phyloP scores from a whole-genome alignment of 108 stramenopile genomes.

The Epipyxis sp. region DNA sequence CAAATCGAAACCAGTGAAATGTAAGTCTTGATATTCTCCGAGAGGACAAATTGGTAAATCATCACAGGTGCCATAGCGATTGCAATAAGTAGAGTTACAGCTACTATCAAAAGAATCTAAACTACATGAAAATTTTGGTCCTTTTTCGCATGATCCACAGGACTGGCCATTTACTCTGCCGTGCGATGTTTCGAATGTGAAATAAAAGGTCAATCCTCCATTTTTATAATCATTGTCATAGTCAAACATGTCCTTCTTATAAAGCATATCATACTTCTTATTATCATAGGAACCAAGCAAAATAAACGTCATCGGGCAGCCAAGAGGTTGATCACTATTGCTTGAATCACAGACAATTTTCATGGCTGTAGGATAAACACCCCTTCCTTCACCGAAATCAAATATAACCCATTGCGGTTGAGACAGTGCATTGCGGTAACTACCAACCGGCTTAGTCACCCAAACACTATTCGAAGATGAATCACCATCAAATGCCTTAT shows the following conservation, averaged over 20 bases:
- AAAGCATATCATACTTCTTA: not conserved
- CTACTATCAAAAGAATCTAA: not conserved
- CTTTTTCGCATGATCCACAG: not conserved
- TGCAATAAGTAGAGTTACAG: not conserved
- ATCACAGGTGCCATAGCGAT: not conserved
- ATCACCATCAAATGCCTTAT: conserved; percentile 18
- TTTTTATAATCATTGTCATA: not conserved
- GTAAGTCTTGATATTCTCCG: not conserved
- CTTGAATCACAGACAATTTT: conserved; percentile 4
- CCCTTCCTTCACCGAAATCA: not conserved
- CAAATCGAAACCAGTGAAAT: too few species aligned
- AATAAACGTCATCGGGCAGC: conserved; percentile 23
- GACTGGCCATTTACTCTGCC: conserved; percentile 1
- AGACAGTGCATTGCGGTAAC: not conserved
- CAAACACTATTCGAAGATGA: not conserved
- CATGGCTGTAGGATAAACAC: not conserved
- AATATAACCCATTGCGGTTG: conserved; percentile 18
- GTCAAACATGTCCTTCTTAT: not conserved
- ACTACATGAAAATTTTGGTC: not conserved
- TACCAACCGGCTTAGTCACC: not conserved
- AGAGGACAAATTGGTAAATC: not conserved
- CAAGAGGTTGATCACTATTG: not conserved
- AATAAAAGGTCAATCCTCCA: conserved; percentile 6
- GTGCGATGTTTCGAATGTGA: not conserved
- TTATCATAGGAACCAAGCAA: not conserved